These are phyloP conservation scores for Mesembryanthemum crystallinum DNA, from an alignment of 148 eudicot species.

Conservation along the genomic window DNA sequence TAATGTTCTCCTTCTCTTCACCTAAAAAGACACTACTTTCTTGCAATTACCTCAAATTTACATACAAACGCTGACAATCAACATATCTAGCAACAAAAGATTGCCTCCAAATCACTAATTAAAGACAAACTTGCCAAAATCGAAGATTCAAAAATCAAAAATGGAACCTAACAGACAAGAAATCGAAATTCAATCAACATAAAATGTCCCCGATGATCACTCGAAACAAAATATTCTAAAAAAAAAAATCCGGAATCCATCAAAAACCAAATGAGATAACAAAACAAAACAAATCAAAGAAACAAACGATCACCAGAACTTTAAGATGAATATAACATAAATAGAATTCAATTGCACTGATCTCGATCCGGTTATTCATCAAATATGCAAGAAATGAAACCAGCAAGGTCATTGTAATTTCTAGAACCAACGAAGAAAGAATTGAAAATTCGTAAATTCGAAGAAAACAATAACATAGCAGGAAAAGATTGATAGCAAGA, in stretches of 20 bases:
- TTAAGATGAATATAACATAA: neutral
- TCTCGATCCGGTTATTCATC: slow-evolving; percentile 5
- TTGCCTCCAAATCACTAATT: neutral
- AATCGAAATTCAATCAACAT: neutral
- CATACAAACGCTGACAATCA: neutral
- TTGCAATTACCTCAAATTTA: too few relatives aligned
- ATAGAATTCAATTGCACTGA: slow-evolving; percentile 10
- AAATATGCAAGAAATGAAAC: neutral
- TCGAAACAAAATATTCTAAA: neutral
- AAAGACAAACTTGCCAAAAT: neutral
- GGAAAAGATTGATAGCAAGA: neutral
- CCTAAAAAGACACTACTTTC: too few relatives aligned
- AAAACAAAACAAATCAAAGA: neutral
- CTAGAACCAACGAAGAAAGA: neutral
- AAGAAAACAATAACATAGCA: neutral
- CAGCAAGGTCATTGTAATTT: neutral
- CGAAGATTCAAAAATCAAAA: neutral
- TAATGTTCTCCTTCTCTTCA: too few relatives aligned
- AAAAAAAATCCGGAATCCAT: neutral
- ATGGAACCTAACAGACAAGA: neutral
- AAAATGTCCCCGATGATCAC: neutral
- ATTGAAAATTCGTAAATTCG: neutral
- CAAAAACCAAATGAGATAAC: neutral
- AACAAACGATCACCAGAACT: neutral
- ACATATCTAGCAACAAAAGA: neutral